Percentiles rank a stretch among this genome's conserved stretches.
phyloP scores from a whole-genome alignment of 2,329 filamentous ascomycete species.

The Colletotrichum plurivorum region DNA sequence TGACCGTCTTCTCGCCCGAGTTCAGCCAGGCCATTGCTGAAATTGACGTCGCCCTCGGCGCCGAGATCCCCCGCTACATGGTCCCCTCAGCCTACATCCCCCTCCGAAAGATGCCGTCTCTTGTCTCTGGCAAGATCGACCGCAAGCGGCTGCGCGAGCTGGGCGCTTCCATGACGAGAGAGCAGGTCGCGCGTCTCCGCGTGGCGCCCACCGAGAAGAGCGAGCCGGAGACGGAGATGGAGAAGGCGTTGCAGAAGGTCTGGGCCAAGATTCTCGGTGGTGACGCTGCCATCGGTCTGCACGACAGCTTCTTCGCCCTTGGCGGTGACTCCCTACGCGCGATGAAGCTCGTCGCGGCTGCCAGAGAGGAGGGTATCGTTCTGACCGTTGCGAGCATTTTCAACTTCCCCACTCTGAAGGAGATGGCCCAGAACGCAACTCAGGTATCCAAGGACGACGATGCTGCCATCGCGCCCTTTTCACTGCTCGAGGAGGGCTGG shows the following conservation, averaged over 20 bases:
- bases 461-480: slow-evolving; percentile 51
- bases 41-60: slow-evolving; percentile 50
- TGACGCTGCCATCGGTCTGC: slow-evolving; percentile 50
- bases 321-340: slow-evolving; percentile 67
- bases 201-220: slow-evolving; percentile 49
- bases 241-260: slow-evolving; percentile 53
- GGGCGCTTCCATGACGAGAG: slow-evolving; percentile 57
- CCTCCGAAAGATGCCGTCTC: slow-evolving; percentile 59
- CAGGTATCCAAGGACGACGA: slow-evolving; percentile 40
- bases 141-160: slow-evolving; percentile 63
- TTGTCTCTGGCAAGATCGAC: slow-evolving; percentile 65
- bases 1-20: slow-evolving; percentile 51
- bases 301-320: slow-evolving; percentile 62
- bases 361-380: slow-evolving; percentile 54
- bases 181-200: slow-evolving; percentile 54
- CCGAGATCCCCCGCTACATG: slow-evolving; percentile 61
- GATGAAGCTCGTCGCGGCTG: slow-evolving; percentile 63
- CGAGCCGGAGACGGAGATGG: slow-evolving; percentile 54
- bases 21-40: slow-evolving; percentile 48
- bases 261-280: slow-evolving; percentile 56
- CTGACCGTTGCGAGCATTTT: slow-evolving; percentile 63
- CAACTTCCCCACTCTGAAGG: slow-evolving; percentile 57
- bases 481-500: slow-evolving; percentile 55
- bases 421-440: slow-evolving; percentile 58
- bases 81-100: slow-evolving; percentile 63